Base-by-base conservation (phyloP, 257 asterid species). In the Rubia yunnanensis region DNA sequence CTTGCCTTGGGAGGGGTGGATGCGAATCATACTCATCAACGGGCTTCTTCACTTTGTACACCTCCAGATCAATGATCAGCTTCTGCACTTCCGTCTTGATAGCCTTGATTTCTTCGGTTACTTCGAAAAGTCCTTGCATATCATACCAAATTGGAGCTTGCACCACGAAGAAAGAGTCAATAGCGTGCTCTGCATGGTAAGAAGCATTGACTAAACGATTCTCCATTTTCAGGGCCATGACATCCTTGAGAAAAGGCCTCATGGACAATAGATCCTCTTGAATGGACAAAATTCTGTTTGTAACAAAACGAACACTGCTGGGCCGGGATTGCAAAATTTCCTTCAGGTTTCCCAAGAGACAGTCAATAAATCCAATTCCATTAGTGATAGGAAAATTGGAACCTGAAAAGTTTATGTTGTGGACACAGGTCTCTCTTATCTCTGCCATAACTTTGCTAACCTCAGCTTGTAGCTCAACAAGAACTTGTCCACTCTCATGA, bases 111-210 rank as follows among this genome's bases (percentile, higher is more conserved):
- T 58, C 72, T 11, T 46, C 44, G 0, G 23, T 1, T 1, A 68
- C 57, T 15, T 28, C 5, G 4, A 35, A n/a, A 14, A 68, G 36
- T 4, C 49, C 10, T 39, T 14, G 5, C 60, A 68, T 27, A 18
- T 68, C 23, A 20, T 58, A 58, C 72, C 72, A 68, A 17, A 68
- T 58, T 1, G 61, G 53, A 31, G 18, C 0, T 3, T 70, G 24
- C 3, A 34, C 6, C 1, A 5, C 2, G 7, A 17, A 70, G 24
- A 38, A 70, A 7, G 53, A 48, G 22, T 61, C 41, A 35, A 61
- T 14, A 3, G 22, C 68, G 10, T 31, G 52, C 27, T 72, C 71
- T 8, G 66, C 67, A 0, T 46, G 38, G 55, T 64, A 64, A 9
- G 39, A 39, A 11, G 54, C 27, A 27, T 22, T 28, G n/a, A 39